Evolutionary conservation across 2,329 filamentous ascomycete species (phyloP), one percentile per base, ranked within the genome.

Genomic region (Arthrobotrys iridis): DNA sequence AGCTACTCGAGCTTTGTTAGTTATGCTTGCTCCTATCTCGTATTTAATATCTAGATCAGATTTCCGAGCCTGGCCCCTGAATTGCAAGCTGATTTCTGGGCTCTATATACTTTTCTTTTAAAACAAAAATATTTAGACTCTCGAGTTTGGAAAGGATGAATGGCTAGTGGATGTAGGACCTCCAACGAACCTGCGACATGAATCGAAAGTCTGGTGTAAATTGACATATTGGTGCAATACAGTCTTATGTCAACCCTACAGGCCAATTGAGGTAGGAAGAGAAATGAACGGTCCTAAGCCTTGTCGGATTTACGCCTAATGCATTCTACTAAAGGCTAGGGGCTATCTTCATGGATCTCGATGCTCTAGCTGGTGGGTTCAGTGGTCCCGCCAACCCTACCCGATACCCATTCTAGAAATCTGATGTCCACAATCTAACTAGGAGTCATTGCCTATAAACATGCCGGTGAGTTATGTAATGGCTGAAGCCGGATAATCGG

Each of bases 281-380:
- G 50, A 37, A 35, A 28, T 35, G n/a, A 48, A 59, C 45, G 6
- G 5, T 13, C 20, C 58, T 15, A 33, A 57, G 26, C 30, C 26
- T 35, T 58, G 64, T 11, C 41, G 8, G 7, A 41, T 79, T 22
- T n/a, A n/a, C 57, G 45, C 76, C 78, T 50, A 63, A 52, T 24
- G n/a, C 18, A 26, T 15, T 4, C 4, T 6, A 30, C 24, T 46
- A 4, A n/a, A 87, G 88, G 62, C 84, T 93, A 5, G 91, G 91
- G 0, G 89, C 90, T 0, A 83, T 93, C 13, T 88, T 93, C 76
- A 93, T 93, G 90, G 91, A 93, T 77, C 85, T 93, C 1, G 91
- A 93, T 82, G 91, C 91, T 0, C 82, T 93, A 5, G 90, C 90
- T 0, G 91, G 71, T 68, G 40, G 59, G 71, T 58, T 40, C 8